Base-by-base conservation (phyloP, 306 rosid species). In the Castanopsis chinensis region DNA sequence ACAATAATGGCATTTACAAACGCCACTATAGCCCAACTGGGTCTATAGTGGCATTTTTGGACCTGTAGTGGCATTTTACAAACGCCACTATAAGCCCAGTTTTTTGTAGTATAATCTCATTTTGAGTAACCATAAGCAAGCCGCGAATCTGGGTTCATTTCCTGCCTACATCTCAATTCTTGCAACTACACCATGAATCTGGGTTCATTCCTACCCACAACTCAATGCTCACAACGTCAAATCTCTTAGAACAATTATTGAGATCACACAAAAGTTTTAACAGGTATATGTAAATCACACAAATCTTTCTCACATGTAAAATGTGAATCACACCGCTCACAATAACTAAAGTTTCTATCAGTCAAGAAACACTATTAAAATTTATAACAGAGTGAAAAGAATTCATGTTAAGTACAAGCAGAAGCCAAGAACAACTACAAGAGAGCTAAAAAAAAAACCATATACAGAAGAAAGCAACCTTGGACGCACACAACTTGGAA, bases 401-500 rank as follows among this genome's bases (percentile, higher is more conserved):
- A 78, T 61, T 58, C 78, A 64, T 30, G 17, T 6, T 6, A 74
- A 15, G 71, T 80, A 86, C 91, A 82, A 41, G 72, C 51, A 67
- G 43, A 49, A 60, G 78, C 83, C 54, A 14, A 68, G 69, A 17
- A 3, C n/a, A 72, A 35, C 73, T 19, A 73, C 28, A 13, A 63
- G 6, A 20, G 19, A 4, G 54, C 45, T 37, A 37, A 7, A 45
- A 54, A 9, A 27, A 27, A 28, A 52, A n/a, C 69, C 13, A 61
- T 52, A 51, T 61, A 20, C 61, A 74, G 55, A 53, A 23, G 55
- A 12, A 45, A 32, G 52, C 28, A 55, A 56, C 23, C 33, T 18
- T 53, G 19, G 19, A 75, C 32, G 80, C 71, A 71, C 72, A 69
- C 72, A 68, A 19, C 72, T 33, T 28, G 33, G 59, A 49, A 32